Evolutionary conservation across 768 basidiomycete species (phyloP), one percentile per base, ranked within the genome.

Genomic region (Kwoniella sp.): DNA sequence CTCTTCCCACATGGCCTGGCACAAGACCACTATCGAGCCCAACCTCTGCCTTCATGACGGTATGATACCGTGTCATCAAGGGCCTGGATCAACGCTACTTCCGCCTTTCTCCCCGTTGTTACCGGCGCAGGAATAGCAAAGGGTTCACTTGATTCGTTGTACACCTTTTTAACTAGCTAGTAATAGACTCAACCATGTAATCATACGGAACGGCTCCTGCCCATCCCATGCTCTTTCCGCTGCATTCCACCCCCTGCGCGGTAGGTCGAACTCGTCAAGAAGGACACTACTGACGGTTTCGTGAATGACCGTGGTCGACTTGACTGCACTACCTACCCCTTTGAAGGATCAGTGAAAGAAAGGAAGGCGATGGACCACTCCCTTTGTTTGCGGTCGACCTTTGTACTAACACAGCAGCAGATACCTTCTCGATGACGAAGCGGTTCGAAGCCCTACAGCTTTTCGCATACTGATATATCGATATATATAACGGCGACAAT

Each of bases 361-460:
- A 60, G 58, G 58, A 60, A 48, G 50, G 9, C 15, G 41, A 11
- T 9, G 41, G 8, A 28, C 45, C 8, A 17, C 38, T n/a, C 56
- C 62, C 62, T 56, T 63, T 63, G 54, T 55, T 17, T 4, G 15
- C 13, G 15, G 34, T n/a, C 22, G 15, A 17, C 61, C 61, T 62
- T 62, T 62, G 61, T 62, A 47, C 48, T 62, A 20, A 41, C 20
- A 8, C 11, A 45, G 13, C 7, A 34, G 13, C 34, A 5, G 5
- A 8, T 45, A 3, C 3, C 41, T 45, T 8, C 41, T 45, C 41
- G n/a, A 45, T 45, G 41, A 20, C 41, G 41, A 45, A 17, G 8
- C 15, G 41, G 20, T 3, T 4, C 41, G 41, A 9, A 37, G 34
- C 13, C 34, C 7, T 37, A n/a, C 34, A 13, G 7, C 7, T 5